These are phyloP conservation scores for Datura wrightii DNA, from an alignment of 257 asterid genomes.

Conservation along the genomic window DNA sequence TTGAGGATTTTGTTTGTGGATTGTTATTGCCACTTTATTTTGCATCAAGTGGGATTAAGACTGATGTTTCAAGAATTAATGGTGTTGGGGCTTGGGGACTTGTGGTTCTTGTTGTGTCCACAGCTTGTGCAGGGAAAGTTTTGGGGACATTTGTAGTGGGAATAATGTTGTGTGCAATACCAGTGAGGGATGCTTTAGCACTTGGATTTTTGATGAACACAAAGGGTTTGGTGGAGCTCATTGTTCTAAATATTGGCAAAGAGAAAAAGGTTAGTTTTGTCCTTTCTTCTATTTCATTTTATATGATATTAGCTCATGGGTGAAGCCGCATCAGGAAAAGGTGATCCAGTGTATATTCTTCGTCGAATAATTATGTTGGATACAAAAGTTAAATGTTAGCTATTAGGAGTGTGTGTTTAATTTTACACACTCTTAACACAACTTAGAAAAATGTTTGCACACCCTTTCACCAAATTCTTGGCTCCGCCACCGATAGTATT, in stretches of 20 bases:
- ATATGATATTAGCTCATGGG: background rate
- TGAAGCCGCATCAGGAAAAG: too few relatives aligned
- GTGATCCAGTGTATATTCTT: too few relatives aligned
- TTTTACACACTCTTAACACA: too few relatives aligned
- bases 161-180: constrained; percentile 52
- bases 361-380: too few relatives aligned
- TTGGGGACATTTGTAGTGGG: constrained; percentile 64
- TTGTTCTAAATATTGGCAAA: constrained; percentile 22
- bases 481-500: background rate
- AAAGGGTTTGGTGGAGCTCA: constrained; percentile 60
- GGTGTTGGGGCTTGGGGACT: constrained; percentile 62
- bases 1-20: constrained; percentile 70
- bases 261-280: background rate
- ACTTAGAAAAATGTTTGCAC: too few relatives aligned
- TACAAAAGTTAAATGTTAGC: too few relatives aligned
- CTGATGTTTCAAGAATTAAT: constrained; percentile 49
- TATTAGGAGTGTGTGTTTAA: too few relatives aligned
- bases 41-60: constrained; percentile 57
- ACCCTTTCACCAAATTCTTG: too few relatives aligned
- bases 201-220: constrained; percentile 80
- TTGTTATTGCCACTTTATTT: constrained; percentile 66
- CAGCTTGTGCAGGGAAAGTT: constrained; percentile 66
- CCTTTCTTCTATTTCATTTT: background rate
- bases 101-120: constrained; percentile 55
- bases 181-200: constrained; percentile 59